Conservation (phyloP, 2,329 filamentous ascomycete genomes). For the Cadophora malorum region DNA sequence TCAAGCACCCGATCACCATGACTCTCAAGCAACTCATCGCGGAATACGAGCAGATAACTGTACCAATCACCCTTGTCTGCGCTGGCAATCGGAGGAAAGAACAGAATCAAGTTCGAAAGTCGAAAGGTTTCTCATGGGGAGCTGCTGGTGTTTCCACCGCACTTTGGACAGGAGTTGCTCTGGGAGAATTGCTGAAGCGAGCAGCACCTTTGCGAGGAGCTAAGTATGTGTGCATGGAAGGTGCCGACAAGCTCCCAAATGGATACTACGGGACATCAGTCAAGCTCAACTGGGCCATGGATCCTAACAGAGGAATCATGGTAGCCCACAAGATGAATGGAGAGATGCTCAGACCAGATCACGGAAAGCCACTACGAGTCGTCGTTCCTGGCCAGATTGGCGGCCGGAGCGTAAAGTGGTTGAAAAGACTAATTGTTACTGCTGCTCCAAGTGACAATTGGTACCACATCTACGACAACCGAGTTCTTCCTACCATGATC, state of each 20-base stretch:
- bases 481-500: conserved; percentile 86
- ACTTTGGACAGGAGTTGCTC: conserved; percentile 82
- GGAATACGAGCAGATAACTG: conserved; percentile 81
- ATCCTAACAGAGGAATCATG: conserved; percentile 83
- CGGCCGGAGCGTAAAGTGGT: conserved; percentile 91
- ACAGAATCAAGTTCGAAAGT: conserved; percentile 88
- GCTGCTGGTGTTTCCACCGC: conserved; percentile 86
- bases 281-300: conserved; percentile 87
- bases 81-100: conserved; percentile 92
- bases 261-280: conserved; percentile 88
- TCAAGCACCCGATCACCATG: conserved; percentile 76
- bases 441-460: conserved; percentile 84
- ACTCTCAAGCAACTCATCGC: conserved; percentile 74
- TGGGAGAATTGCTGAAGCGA: conserved; percentile 72
- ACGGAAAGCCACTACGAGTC: conserved; percentile 82
- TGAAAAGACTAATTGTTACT: conserved; percentile 81
- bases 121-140: conserved; percentile 95
- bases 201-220: conserved; percentile 74
- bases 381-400: conserved; percentile 93
- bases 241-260: conserved; percentile 86
- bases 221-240: conserved; percentile 88
- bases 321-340: conserved; percentile 92
- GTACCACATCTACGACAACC: conserved; percentile 95
- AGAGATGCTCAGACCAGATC: conserved; percentile 78
- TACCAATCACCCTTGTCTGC: conserved; percentile 87